These are phyloP conservation scores for Cordyceps pruinosa DNA, from an alignment of 2,329 filamentous ascomycete species.

Conservation along the genomic window DNA sequence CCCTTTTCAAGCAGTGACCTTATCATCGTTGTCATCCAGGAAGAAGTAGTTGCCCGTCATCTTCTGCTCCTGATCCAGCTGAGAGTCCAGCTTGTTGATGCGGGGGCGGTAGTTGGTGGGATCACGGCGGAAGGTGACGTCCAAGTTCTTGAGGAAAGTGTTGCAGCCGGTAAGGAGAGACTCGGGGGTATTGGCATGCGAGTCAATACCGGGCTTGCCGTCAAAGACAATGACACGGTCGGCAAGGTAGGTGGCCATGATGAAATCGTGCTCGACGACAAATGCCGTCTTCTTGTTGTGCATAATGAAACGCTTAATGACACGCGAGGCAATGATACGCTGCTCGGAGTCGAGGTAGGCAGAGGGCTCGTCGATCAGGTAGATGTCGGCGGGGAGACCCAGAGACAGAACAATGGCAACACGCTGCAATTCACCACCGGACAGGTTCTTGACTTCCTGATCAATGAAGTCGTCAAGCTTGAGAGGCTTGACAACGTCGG, in stretches of 20 bases:
- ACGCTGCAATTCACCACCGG: constrained; percentile 98
- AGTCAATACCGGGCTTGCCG: constrained; percentile 79
- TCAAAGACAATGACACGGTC: constrained; percentile 99
- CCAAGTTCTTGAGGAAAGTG: constrained; percentile 88
- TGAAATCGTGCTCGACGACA: constrained; percentile 99
- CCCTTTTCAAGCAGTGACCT: constrained; percentile 52
- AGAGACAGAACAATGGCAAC: constrained; percentile 97
- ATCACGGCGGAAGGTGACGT: constrained; percentile 97
- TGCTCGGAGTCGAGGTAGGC: constrained; percentile 98
- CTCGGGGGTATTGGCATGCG: constrained; percentile 84
- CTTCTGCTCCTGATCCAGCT: constrained; percentile 98
- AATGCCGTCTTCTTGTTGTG: constrained; percentile 99
- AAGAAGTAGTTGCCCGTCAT: constrained; percentile 93
- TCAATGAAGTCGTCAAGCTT: constrained; percentile 99
- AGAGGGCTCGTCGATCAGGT: constrained; percentile 95
- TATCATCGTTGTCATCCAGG: constrained; percentile 66
- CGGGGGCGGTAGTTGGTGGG: constrained; percentile 92
- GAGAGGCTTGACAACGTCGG: constrained; percentile 98
- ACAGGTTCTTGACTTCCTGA: constrained; percentile 98
- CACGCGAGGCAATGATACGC: constrained; percentile 92
- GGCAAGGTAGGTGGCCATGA: constrained; percentile 74
- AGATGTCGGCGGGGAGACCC: constrained; percentile 92
- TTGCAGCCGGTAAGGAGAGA: constrained; percentile 94
- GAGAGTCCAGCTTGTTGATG: constrained; percentile 95
- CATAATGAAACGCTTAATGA: constrained; percentile 99